These are phyloP conservation scores for Piper betle DNA, from an alignment of 164 flowering plant species.

Conservation along the genomic window DNA sequence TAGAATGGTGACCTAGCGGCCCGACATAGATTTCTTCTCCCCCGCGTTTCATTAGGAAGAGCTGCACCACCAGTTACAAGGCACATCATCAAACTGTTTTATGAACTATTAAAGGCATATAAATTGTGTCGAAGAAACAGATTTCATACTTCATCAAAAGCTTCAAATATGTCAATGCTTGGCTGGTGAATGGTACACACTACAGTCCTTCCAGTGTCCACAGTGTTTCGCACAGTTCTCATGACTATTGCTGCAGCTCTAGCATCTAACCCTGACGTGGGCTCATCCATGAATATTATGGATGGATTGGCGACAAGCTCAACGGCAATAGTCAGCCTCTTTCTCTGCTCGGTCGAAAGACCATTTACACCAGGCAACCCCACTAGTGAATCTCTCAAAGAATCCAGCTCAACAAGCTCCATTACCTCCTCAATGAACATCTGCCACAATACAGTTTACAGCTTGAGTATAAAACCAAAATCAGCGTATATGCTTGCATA, in stretches of 20 bases:
- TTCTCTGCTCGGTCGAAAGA: slow-evolving; percentile 42
- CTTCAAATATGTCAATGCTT: slow-evolving; percentile 43
- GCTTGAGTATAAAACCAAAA: not conserved
- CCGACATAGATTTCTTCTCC: slow-evolving; percentile 38
- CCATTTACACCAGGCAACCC: slow-evolving; percentile 41
- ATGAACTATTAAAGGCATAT: not conserved
- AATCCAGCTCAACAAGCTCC: slow-evolving; percentile 38
- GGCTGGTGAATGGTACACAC: slow-evolving; percentile 52
- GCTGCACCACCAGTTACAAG: slow-evolving; percentile 9
- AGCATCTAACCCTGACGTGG: slow-evolving; percentile 52
- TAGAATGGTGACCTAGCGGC: slow-evolving; percentile 26
- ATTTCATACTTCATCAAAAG: slow-evolving; percentile 37
- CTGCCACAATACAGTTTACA: slow-evolving; percentile 15
- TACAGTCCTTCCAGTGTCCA: slow-evolving; percentile 44
- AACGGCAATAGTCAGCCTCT: slow-evolving; percentile 43
- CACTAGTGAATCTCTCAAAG: slow-evolving; percentile 28
- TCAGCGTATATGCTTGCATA: too few relatives aligned
- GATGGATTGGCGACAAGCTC: slow-evolving; percentile 56
- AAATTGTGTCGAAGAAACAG: not conserved
- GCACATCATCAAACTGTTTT: not conserved
- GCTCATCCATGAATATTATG: slow-evolving; percentile 52
- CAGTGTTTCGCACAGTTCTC: slow-evolving; percentile 49
- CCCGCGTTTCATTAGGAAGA: slow-evolving; percentile 32
- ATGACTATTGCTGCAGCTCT: slow-evolving; percentile 48
- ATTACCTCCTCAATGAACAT: slow-evolving; percentile 42